These are phyloP conservation scores for Anethum foeniculum DNA, from an alignment of 140 eudicot species.

Conservation along the genomic window DNA sequence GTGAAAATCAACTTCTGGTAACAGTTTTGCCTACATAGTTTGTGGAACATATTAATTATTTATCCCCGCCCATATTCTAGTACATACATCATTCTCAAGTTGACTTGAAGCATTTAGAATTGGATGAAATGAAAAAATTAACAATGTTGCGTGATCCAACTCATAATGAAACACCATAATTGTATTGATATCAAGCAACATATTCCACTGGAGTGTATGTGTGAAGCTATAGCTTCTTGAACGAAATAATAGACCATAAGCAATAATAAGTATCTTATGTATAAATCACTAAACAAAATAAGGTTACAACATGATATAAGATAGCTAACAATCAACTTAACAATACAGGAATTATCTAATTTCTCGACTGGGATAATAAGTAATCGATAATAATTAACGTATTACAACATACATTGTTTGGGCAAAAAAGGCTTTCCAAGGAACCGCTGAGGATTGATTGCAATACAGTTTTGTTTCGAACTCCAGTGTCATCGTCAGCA, in stretches of 20 bases:
- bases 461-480: constrained; percentile 15
- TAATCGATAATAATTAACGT: background rate
- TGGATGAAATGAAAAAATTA: background rate
- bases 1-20: constrained; percentile 66
- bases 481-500: constrained; percentile 25
- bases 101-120: background rate
- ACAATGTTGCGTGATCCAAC: background rate
- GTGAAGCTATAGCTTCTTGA: background rate
- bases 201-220: background rate
- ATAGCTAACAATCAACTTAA: background rate
- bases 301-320: background rate
- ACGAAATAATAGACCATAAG: background rate
- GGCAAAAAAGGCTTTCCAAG: constrained; percentile 41
- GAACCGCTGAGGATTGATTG: constrained; percentile 42
- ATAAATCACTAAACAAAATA: background rate
- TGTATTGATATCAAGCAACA: background rate
- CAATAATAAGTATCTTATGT: background rate
- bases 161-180: background rate
- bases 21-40: constrained; percentile 52
- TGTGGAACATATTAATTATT: constrained; percentile 3
- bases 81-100: background rate
- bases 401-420: constrained; percentile 44
- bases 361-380: background rate
- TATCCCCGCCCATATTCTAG: background rate
- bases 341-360: background rate